phyloP scores from a whole-genome alignment of 495 filamentous ascomycete genomes.

The Xylaria cubensis region DNA sequence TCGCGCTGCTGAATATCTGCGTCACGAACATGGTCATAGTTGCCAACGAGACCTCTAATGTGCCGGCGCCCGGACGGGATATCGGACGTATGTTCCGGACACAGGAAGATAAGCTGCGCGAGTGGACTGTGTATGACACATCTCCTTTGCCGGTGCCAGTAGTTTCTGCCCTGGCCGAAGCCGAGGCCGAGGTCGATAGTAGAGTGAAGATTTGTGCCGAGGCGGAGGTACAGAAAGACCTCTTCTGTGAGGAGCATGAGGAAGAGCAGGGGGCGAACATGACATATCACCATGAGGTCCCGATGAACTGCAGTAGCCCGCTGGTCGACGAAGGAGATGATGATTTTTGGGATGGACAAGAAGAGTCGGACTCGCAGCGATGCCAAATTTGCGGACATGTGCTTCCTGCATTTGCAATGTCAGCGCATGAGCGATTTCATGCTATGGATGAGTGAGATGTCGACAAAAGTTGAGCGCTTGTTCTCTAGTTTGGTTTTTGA shows the following conservation, averaged over 20 bases:
- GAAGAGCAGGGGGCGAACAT: background rate
- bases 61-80: conserved; percentile 47
- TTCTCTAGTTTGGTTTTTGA: background rate
- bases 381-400: conserved; percentile 61
- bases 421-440: conserved; percentile 78
- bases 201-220: background rate
- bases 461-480: background rate
- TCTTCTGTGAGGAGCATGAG: background rate
- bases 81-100: conserved; percentile 73
- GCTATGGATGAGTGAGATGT: conserved; percentile 43
- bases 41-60: conserved; percentile 45
- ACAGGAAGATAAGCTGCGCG: conserved; percentile 68
- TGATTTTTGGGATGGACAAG: conserved; percentile 54
- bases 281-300: background rate
- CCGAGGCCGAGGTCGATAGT: too few relatives aligned
- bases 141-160: conserved; percentile 37
- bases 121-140: conserved; percentile 64
- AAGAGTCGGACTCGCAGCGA: conserved; percentile 54
- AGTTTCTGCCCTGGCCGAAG: background rate
- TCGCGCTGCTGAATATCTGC: conserved; percentile 84
- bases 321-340: conserved; percentile 42
- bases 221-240: conserved; percentile 27
- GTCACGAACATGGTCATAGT: conserved; percentile 80
- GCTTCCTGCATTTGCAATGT: conserved; percentile 75
- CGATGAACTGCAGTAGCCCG: conserved; percentile 20